Evolutionary conservation across 306 rosid species (phyloP).

Genomic region (Senna siamea): DNA sequence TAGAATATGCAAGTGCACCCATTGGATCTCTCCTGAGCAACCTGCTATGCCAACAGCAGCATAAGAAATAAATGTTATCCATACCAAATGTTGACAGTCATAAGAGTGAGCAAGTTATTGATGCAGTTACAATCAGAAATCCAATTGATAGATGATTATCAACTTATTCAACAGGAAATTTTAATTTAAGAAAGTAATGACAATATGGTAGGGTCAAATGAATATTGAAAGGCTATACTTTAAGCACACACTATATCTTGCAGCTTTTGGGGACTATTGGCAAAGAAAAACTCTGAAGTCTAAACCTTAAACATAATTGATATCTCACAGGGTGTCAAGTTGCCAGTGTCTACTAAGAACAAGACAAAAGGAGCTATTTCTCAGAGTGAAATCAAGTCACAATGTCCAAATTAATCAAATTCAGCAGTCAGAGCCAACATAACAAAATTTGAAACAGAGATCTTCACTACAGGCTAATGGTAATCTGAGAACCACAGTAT

Average conservation of each 20-base stretch:
- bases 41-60: conserved; percentile 48
- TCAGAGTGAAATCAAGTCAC: conserved; percentile 7
- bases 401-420: background rate
- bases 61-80: conserved; percentile 20
- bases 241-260: background rate
- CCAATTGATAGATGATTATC: conserved; percentile 4
- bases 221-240: background rate
- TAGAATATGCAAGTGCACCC: conserved; percentile 95
- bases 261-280: conserved; percentile 13
- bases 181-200: background rate
- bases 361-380: too few relatives aligned
- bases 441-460: conserved; percentile 20
- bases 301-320: conserved; percentile 7
- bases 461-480: conserved; percentile 21
- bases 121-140: conserved; percentile 27
- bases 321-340: background rate
- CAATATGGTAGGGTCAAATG: background rate
- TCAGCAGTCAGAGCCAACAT: background rate
- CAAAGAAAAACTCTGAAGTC: conserved; percentile 15
- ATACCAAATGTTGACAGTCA: conserved; percentile 24
- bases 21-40: conserved; percentile 88
- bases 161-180: background rate
- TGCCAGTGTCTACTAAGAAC: too few relatives aligned
- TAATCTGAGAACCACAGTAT: conserved; percentile 13
- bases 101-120: conserved; percentile 14